These are phyloP conservation scores for Flammula alnicola DNA, from an alignment of 1,284 basidiomycete species.

Conservation along the genomic window DNA sequence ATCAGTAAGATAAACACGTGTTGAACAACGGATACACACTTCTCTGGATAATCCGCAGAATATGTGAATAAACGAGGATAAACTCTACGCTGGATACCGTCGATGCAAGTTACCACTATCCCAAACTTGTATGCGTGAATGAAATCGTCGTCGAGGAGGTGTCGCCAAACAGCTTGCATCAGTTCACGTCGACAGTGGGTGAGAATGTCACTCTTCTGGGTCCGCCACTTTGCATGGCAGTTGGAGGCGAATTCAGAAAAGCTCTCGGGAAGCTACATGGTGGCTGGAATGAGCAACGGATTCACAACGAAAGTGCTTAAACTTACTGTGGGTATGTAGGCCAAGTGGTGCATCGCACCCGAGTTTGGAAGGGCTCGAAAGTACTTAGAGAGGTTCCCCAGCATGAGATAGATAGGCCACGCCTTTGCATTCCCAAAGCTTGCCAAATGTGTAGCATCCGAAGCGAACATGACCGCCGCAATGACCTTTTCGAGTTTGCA, in stretches of 20 bases:
- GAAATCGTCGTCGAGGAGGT: slow-evolving; percentile 25
- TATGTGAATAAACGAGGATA: slow-evolving; percentile 24
- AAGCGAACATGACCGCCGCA: too few species aligned
- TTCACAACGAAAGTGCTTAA: not conserved
- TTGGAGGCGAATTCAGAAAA: slow-evolving; percentile 11
- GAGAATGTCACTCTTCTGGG: slow-evolving; percentile 17
- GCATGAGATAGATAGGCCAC: slow-evolving; percentile 36
- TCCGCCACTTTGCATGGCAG: slow-evolving; percentile 9
- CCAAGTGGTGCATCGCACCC: slow-evolving; percentile 27
- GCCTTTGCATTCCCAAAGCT: slow-evolving; percentile 33
- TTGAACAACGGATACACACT: slow-evolving; percentile 8
- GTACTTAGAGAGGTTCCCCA: slow-evolving; percentile 36
- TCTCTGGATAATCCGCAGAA: slow-evolving; percentile 37
- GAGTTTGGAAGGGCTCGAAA: slow-evolving; percentile 20
- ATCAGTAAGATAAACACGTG: not conserved
- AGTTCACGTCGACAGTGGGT: slow-evolving; percentile 34
- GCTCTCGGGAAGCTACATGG: slow-evolving; percentile 19
- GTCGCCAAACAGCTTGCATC: slow-evolving; percentile 31
- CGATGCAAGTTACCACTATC: slow-evolving; percentile 29
- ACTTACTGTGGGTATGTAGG: slow-evolving; percentile 20
- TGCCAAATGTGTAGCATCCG: slow-evolving; percentile 28
- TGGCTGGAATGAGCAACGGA: not conserved
- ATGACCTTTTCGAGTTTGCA: too few species aligned
- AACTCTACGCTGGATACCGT: slow-evolving; percentile 4
- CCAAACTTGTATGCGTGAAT: slow-evolving; percentile 33